These are phyloP conservation scores for Nemania sp. DNA, from an alignment of 2,329 filamentous ascomycete genomes.

Conservation along the genomic window DNA sequence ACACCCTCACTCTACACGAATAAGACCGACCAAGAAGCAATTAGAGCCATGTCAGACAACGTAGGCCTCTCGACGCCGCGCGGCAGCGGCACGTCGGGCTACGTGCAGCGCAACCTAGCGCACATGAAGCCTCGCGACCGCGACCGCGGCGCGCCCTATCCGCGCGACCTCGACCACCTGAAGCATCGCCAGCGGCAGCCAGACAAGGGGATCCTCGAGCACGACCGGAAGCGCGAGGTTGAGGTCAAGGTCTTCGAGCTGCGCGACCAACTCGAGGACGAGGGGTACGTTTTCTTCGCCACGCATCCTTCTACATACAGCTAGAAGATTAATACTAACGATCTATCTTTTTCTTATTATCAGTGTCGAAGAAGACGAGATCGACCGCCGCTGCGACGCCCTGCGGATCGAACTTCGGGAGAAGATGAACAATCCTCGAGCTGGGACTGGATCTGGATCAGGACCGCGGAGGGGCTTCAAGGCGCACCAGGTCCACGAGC, in stretches of 20 bases:
- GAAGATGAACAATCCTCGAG: constrained; percentile 52
- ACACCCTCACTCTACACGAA: no score
- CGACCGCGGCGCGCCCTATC: constrained; percentile 76
- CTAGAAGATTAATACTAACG: constrained; percentile 4
- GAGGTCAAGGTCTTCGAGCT: constrained; percentile 94
- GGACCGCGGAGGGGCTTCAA: constrained; percentile 68
- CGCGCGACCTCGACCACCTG: constrained; percentile 66
- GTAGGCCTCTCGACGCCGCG: constrained; percentile 93
- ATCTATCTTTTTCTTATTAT: background rate
- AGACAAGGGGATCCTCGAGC: constrained; percentile 89
- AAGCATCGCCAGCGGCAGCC: constrained; percentile 81
- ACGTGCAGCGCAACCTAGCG: constrained; percentile 94
- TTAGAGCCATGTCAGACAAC: constrained; percentile 80
- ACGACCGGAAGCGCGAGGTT: constrained; percentile 86
- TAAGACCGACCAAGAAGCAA: background rate
- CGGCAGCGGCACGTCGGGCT: constrained; percentile 94
- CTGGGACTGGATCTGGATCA: constrained; percentile 37
- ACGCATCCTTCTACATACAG: no score
- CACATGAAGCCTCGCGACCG: constrained; percentile 84
- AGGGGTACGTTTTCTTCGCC: constrained; percentile 60
- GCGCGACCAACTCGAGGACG: constrained; percentile 87
- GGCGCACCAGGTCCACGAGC: constrained; percentile 91
- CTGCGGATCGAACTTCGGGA: constrained; percentile 65
- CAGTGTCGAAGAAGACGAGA: constrained; percentile 85
- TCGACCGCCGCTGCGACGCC: constrained; percentile 73